Conservation (phyloP, 2,329 filamentous ascomycete genomes). For the Bipolaris zeicola region DNA sequence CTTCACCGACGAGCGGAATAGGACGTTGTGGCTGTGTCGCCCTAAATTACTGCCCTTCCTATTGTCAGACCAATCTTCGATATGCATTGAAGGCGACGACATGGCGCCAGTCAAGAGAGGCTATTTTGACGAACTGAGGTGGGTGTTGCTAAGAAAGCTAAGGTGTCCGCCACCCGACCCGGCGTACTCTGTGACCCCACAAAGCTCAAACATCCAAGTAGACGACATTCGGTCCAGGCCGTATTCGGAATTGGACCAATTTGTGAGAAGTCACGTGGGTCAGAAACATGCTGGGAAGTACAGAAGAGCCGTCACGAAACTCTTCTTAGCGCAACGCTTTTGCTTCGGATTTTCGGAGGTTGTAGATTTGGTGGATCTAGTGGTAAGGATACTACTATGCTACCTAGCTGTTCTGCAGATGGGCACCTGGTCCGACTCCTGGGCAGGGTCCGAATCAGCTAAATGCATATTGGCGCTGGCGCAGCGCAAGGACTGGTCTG, state of each 20-base stretch:
- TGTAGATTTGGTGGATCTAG: slow-evolving; percentile 72
- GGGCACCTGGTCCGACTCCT: slow-evolving; percentile 13
- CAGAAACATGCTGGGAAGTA: slow-evolving; percentile 39
- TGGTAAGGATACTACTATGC: slow-evolving; percentile 67
- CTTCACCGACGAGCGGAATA: slow-evolving; percentile 58
- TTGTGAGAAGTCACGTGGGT: slow-evolving; percentile 31
- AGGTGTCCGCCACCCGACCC: slow-evolving; percentile 50
- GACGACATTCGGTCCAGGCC: slow-evolving; percentile 48
- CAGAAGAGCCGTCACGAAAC: slow-evolving; percentile 45
- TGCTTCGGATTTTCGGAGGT: slow-evolving; percentile 46
- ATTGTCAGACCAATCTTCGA: slow-evolving; percentile 25
- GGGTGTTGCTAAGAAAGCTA: slow-evolving; percentile 45
- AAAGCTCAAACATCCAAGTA: slow-evolving; percentile 17
- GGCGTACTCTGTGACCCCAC: slow-evolving; percentile 42
- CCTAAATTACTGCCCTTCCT: slow-evolving; percentile 55
- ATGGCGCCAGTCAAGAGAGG: slow-evolving; percentile 5
- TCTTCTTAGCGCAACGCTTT: slow-evolving; percentile 52
- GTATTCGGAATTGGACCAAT: slow-evolving; percentile 50
- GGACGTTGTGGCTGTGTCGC: slow-evolving; percentile 63
- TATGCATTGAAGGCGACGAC: slow-evolving; percentile 43
- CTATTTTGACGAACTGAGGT: slow-evolving; percentile 40
- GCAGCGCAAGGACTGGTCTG: not conserved
- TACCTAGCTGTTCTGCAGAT: slow-evolving; percentile 32
- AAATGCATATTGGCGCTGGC: slow-evolving; percentile 1
- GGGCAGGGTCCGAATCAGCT: not conserved